phyloP scores from a whole-genome alignment of 371 early-diverging fungal species.

The Fennellomyces sp. region DNA sequence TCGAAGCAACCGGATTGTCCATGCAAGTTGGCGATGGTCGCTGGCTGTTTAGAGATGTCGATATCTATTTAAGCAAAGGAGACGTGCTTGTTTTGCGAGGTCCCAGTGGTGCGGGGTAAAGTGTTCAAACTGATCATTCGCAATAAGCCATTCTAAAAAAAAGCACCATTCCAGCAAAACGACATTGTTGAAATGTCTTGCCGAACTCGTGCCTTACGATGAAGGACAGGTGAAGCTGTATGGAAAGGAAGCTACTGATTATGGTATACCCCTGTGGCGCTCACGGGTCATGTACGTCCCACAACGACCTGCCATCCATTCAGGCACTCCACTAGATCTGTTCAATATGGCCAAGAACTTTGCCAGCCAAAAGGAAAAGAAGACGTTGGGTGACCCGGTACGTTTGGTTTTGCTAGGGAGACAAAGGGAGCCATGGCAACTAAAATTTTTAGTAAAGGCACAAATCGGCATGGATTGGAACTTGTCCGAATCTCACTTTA shows the following conservation, averaged over 20 bases:
- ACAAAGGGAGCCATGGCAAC: background rate
- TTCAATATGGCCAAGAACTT: conserved; percentile 62
- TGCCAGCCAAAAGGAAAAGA: conserved; percentile 50
- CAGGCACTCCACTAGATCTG: conserved; percentile 77
- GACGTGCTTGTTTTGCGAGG: conserved; percentile 70
- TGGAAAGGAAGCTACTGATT: conserved; percentile 60
- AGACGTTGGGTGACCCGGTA: conserved; percentile 61
- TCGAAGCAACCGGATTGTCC: conserved; percentile 36
- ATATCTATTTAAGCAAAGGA: conserved; percentile 56
- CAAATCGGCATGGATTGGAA: conserved; percentile 70
- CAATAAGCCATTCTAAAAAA: too few relatives aligned
- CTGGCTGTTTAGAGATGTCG: conserved; percentile 66
- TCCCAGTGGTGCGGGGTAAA: conserved; percentile 76
- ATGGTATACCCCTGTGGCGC: conserved; percentile 78
- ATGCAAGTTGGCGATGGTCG: conserved; percentile 47
- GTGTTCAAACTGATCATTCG: too few relatives aligned
- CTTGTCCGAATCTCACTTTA: conserved; percentile 69
- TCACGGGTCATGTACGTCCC: conserved; percentile 86
- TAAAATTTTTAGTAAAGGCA: conserved; percentile 20
- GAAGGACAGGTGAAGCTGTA: conserved; percentile 60
- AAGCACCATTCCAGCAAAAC: conserved; percentile 66
- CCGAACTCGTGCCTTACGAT: conserved; percentile 72
- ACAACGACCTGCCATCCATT: conserved; percentile 76
- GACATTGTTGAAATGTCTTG: conserved; percentile 83
- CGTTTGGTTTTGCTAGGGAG: conserved; percentile 6